Base-by-base conservation (phyloP, 345 rosid species). In the Salix caprea region DNA sequence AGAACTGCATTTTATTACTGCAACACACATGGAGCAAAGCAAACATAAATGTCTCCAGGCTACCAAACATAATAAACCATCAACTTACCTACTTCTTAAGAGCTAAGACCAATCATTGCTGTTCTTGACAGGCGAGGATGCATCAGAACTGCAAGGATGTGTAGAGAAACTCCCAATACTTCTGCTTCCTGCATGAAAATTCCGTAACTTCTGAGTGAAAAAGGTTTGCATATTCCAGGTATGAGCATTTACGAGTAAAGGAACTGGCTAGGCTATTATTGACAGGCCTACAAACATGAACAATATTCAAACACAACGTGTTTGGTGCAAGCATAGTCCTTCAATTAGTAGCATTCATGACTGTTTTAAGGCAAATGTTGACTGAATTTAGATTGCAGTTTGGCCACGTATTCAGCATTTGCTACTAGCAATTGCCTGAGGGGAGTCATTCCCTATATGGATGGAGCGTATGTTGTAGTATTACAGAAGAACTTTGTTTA, bases 61-160 rank as follows among this genome's bases (percentile, higher is more conserved):
- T 67, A 32, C 74, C 52, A 65, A 71, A 74, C 87, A 84, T 18
- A 83, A 75, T n/a, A 79, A 79, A 81, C 86, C 77, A 83, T 56
- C 74, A 58, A 86, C 97, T 89, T 89, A 95, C 97, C 96, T 21
- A 89, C 79, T 77, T 69, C 76, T 77, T 50, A 73, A 78, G 54
- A 79, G 70, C 26, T 71, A 75, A 71, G 66, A 72, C 78, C 73
- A 19, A 4, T 23, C 68, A 58, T 61, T 46, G 46, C 76, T 32
- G 50, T 68, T 70, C 42, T 77, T 71, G 66, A 28, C 37, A 72
- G 42, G 74, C 80, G 30, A 65, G 23, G 30, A 36, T 68, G 74
- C 84, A 50, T 32, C 64, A 26, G 56, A 28, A 52, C 39, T 69
- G 52, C 36, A 7, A 24, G 39, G 67, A 60, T 26, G 50, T 37